Conservation (phyloP, 352 stramenopile species). For the Phytophthora tentaculata region DNA sequence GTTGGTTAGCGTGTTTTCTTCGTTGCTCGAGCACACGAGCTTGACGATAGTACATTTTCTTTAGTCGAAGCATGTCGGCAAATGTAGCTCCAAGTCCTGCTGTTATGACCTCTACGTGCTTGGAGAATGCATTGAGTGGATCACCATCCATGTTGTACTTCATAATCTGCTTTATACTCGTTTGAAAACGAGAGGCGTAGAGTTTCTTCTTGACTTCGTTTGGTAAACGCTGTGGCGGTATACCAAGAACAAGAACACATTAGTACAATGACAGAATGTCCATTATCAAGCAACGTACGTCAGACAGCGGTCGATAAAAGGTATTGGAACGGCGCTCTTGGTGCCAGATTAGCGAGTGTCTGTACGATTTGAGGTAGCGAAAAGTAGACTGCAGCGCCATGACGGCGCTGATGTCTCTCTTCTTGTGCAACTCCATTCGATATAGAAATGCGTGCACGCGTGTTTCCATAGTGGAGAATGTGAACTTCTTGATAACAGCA, state of each 20-base stretch:
- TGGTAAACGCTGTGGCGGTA: conserved; percentile 48
- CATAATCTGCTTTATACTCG: conserved; percentile 76
- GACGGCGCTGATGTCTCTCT: conserved; percentile 69
- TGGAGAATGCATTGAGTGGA: conserved; percentile 67
- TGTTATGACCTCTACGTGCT: conserved; percentile 79
- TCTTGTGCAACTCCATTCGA: conserved; percentile 62
- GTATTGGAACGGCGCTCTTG: conserved; percentile 50
- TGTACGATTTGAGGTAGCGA: conserved; percentile 73
- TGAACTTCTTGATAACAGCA: conserved; percentile 66
- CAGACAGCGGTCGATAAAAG: conserved; percentile 65
- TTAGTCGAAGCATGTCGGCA: conserved; percentile 59
- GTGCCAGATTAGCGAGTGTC: conserved; percentile 70
- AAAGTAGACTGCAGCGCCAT: conserved; percentile 75
- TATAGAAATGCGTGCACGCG: conserved; percentile 71
- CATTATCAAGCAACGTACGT: conserved; percentile 32
- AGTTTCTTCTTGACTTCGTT: conserved; percentile 85
- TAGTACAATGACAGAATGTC: not conserved
- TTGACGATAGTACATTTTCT: conserved; percentile 56
- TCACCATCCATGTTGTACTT: conserved; percentile 82
- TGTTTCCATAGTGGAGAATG: conserved; percentile 68
- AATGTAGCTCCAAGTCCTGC: conserved; percentile 62
- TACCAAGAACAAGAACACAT: not conserved
- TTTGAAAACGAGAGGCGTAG: conserved; percentile 67
- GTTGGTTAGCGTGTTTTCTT: conserved; percentile 15
- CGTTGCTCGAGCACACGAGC: conserved; percentile 30